These are phyloP conservation scores for Mesembryanthemum crystallinum DNA, from an alignment of 148 eudicot genomes.

Conservation along the genomic window DNA sequence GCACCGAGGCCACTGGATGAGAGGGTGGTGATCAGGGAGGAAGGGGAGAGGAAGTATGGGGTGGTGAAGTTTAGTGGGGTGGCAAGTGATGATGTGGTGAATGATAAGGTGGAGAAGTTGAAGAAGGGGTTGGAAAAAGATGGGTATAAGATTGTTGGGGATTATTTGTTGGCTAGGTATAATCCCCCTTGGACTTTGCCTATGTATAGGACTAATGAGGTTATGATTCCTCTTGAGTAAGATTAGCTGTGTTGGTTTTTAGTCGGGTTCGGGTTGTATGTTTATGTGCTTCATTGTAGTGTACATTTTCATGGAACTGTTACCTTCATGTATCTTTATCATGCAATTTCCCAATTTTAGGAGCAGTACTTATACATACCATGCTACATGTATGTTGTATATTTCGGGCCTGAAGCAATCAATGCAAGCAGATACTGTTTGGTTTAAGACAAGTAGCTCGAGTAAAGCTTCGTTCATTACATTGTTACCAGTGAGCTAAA, in stretches of 20 bases:
- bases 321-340: no score
- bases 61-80: constrained; percentile 70
- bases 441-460: no score
- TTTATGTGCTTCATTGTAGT: no score
- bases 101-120: constrained; percentile 47
- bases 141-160: constrained; percentile 55
- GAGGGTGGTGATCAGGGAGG: constrained; percentile 69
- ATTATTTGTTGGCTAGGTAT: constrained; percentile 59
- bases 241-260: constrained; percentile 13
- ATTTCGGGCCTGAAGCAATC: no score
- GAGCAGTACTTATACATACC: no score
- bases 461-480: no score
- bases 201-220: constrained; percentile 66
- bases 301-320: no score
- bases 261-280: no score
- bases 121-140: constrained; percentile 58
- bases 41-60: constrained; percentile 66
- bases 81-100: constrained; percentile 54
- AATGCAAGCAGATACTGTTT: no score
- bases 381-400: no score
- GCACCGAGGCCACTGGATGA: constrained; percentile 83
- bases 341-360: no score
- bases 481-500: no score
- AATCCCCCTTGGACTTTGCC: constrained; percentile 94
- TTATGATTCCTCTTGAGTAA: constrained; percentile 67